A percentile compares a stretch with the other conserved stretches of the same genome.
Evolutionary conservation across 2,329 filamentous ascomycete species (phyloP).

Genomic region (Diaporthe destruens): DNA sequence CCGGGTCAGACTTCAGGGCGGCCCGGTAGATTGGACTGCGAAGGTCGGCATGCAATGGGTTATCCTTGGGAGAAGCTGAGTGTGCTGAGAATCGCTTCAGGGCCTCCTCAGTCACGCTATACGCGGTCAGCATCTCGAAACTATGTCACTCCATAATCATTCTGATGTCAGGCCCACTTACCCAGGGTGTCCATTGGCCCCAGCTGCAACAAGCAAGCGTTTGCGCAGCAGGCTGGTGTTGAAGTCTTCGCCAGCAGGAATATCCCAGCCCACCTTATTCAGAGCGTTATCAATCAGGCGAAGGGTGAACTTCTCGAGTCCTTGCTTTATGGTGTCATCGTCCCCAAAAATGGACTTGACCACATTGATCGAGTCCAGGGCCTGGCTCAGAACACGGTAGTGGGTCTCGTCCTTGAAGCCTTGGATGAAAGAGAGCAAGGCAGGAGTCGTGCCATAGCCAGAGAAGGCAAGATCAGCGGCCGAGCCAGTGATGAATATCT

Average conservation of each 20-base stretch:
- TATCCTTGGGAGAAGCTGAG: slow-evolving; percentile 74
- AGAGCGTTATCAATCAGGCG: slow-evolving; percentile 81
- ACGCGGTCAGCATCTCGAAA: slow-evolving; percentile 34
- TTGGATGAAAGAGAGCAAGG: slow-evolving; percentile 85
- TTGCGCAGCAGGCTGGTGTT: slow-evolving; percentile 86
- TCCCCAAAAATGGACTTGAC: slow-evolving; percentile 89
- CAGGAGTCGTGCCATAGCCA: slow-evolving; percentile 84
- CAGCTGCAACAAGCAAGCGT: slow-evolving; percentile 81
- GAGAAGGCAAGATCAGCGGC: slow-evolving; percentile 90
- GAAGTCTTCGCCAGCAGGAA: slow-evolving; percentile 82
- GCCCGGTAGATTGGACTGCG: slow-evolving; percentile 85
- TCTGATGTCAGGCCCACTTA: slow-evolving; percentile 56
- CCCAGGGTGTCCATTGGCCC: slow-evolving; percentile 80
- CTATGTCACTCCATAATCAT: neutral
- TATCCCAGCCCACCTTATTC: slow-evolving; percentile 88
- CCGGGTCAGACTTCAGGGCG: slow-evolving; percentile 77
- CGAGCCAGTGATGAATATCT: slow-evolving; percentile 92
- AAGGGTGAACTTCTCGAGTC: slow-evolving; percentile 82
- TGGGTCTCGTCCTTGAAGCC: slow-evolving; percentile 86
- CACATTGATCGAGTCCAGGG: slow-evolving; percentile 80
- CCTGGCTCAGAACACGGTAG: slow-evolving; percentile 90
- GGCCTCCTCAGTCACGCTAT: slow-evolving; percentile 78
- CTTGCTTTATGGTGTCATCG: slow-evolving; percentile 77
- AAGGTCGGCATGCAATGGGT: slow-evolving; percentile 83
- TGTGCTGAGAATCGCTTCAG: slow-evolving; percentile 85